Base-by-base conservation (phyloP, 1,284 basidiomycete genomes). In the Ceratobasidium sp. region DNA sequence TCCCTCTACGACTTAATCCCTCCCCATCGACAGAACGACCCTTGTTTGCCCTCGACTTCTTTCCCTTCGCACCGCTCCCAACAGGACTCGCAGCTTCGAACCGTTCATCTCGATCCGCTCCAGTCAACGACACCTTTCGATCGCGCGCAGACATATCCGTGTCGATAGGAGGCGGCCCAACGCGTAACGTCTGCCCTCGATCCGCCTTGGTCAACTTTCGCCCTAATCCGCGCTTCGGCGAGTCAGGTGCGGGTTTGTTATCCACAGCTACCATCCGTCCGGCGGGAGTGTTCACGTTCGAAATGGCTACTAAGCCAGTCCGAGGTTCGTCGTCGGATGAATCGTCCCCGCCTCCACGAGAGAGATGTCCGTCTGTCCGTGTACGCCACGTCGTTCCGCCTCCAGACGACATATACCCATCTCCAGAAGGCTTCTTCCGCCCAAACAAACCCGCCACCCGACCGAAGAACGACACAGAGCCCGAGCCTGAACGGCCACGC, bases 381-480 rank as follows among this genome's bases (percentile, higher is more conserved):
- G 69, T 73, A 3, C 48, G 29, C 69, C 69, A 73, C 8, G 69
- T 22, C 22, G 57, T 4, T 31, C 27, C 45, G 45, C 67, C 54
- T 31, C 57, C 17, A 31, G 53, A 67, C 48, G 65, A 24, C 9
- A 33, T 15, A 53, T 36, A 62, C 1, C 31, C 44, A n/a, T 73
- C 65, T 27, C 31, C 69, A 11, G 69, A 53, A 31, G 50, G 44
- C 22, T 62, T 60, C 69, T 73, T 73, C 19, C 69, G 56, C 11
- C 69, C 69, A 73, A 73, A 73, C 47, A 73, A 29, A n/a, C 71
- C 71, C 33, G 71, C 59, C 27, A 73, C 71, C 5, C 71, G 71
- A 19, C 71, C 71, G 22, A 73, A 63, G 29, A 73, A 73, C 59
- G 47, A 19, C 48, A 47, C 50, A 31, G 71, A 73, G 14, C 71